phyloP scores from a whole-genome alignment of 208 protist species.

The Acanthamoeba sp. region DNA sequence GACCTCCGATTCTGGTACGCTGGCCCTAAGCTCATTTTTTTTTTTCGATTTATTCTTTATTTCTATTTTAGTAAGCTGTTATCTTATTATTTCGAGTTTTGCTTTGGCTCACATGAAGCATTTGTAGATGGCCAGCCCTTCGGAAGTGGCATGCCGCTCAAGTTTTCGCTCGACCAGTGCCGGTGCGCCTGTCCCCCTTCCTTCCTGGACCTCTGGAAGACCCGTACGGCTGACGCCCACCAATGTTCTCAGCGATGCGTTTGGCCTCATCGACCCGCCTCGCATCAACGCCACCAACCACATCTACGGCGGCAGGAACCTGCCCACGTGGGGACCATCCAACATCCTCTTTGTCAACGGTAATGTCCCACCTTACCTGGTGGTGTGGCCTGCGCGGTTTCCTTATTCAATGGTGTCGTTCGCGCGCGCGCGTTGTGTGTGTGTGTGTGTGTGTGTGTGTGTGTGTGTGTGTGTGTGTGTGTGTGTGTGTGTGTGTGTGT shows the following conservation, averaged over 20 bases:
- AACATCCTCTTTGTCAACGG: conserved; percentile 77
- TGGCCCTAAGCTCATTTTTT: too few species aligned
- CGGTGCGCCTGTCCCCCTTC: not conserved
- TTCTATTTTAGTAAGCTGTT: too few species aligned
- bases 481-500: not conserved
- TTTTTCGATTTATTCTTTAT: not conserved
- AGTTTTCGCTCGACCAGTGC: conserved; percentile 50
- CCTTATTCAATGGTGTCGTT: too few species aligned
- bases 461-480: not conserved
- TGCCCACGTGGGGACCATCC: conserved; percentile 1
- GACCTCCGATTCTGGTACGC: conserved; percentile 19
- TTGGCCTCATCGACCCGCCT: conserved; percentile 51
- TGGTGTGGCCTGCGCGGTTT: too few species aligned
- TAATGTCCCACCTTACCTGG: not conserved
- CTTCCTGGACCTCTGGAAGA: too few species aligned
- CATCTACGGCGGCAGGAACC: conserved; percentile 38
- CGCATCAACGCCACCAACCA: conserved; percentile 56
- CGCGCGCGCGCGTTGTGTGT: too few species aligned
- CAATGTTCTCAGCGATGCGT: not conserved
- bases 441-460: too few species aligned
- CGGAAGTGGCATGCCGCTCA: conserved; percentile 50
- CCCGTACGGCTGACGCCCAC: too few species aligned
- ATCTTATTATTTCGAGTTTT: too few species aligned
- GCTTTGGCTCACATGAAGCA: too few species aligned
- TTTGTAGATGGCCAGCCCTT: conserved; percentile 63